Evolutionary conservation across 2,329 filamentous ascomycete genomes (phyloP), one percentile per base, ranked within the genome.

Genomic region (Aspergillus amoenus): DNA sequence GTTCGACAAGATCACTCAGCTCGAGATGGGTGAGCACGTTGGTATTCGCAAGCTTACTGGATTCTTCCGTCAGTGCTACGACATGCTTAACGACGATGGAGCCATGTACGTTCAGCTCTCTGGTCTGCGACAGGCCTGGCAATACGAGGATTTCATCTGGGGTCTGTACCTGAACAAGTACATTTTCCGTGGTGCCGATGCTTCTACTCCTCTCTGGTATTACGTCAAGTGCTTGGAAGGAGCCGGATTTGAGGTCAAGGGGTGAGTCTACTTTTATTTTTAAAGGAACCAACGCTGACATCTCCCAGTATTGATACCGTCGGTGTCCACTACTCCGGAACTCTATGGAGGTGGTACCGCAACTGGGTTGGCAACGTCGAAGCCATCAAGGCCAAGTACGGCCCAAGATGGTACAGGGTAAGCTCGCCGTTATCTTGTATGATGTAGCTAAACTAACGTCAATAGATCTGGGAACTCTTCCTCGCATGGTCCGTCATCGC

Each of bases 81-180:
- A 96, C 71, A 97, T 97, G 92, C 87, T 97, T 55, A 91, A 97
- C 60, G 94, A 97, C 65, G 92, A 97, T 65, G 94, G 94, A 75
- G 85, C 91, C 65, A 96, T 97, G 82, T 97, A 93, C 84, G 83
- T 97, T 59, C 94, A 97, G 78, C 91, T 95, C 68, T 91, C 93
- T 67, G 94, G 94, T 78, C 84, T 99, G 61, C 89, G 94, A 67
- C 95, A 95, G 81, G 82, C 84, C 62, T 97, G 94, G 94, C 94
- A 97, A 78, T 97, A 96, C 72, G 93, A 97, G 82, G 93, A 97
- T 79, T 84, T 97, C 50, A 90, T 93, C 76, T 97, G 94, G 94
- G 94, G 94, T 74, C 84, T 97, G 46, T 97, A 97, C 84, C 95
- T 97, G 91, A 97, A 97, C 88, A 97, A 96, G 82, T 96, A 97